Evolutionary conservation across 1,139 yeast genomes (phyloP).

Genomic region (Petasospora fabianii): DNA sequence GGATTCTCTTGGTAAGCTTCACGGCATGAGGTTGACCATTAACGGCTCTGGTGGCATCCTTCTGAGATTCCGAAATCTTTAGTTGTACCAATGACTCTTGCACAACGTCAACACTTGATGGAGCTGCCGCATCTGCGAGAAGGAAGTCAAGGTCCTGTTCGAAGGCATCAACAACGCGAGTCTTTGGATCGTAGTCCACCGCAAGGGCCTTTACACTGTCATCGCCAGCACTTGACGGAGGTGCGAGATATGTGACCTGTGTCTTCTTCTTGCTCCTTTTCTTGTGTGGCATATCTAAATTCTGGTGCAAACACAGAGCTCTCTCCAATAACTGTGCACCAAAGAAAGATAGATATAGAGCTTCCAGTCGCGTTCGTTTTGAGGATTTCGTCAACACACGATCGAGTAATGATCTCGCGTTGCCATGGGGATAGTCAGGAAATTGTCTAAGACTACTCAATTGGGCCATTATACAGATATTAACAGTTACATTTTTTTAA

Average conservation of each 20-base stretch:
- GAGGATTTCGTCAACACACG: too few relatives aligned
- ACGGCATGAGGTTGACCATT: background rate
- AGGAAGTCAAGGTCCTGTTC: constrained; percentile 21
- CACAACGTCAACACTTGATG: background rate
- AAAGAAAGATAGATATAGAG: too few relatives aligned
- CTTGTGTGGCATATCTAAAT: constrained; percentile 1
- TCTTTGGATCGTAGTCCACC: constrained; percentile 18
- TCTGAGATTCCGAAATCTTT: background rate
- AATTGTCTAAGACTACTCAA: too few relatives aligned
- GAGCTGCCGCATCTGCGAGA: background rate
- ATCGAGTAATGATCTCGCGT: too few relatives aligned
- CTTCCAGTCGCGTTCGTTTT: too few relatives aligned
- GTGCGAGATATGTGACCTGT: constrained; percentile 7
- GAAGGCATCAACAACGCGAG: constrained; percentile 17
- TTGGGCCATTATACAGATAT: too few relatives aligned
- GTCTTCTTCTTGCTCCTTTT: constrained; percentile 3
- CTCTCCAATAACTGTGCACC: too few relatives aligned
- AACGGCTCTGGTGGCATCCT: background rate
- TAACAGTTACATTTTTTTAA: background rate
- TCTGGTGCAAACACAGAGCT: too few relatives aligned
- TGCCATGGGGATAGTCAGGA: too few relatives aligned
- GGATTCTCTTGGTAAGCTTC: constrained; percentile 4
- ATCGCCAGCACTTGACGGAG: background rate
- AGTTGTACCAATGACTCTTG: background rate
- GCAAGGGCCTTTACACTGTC: background rate